A percentile compares a stretch with the other conserved stretches of the same genome.
phyloP scores from a whole-genome alignment of 2,329 filamentous ascomycete genomes.

The Trichoderma endophyticum region DNA sequence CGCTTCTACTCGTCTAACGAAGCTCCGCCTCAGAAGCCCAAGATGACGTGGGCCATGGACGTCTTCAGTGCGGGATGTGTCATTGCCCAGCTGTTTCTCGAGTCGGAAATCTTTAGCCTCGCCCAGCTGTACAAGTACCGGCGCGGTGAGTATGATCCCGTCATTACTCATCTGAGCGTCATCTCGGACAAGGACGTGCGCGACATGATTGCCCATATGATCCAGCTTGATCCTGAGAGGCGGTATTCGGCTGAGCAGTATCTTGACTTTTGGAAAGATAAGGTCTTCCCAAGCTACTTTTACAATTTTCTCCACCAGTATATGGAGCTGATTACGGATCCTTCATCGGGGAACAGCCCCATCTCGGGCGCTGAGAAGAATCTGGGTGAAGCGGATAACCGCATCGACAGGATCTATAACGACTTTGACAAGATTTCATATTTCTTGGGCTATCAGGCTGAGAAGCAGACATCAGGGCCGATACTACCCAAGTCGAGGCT shows the following conservation, averaged over 20 bases:
- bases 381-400: slow-evolving; percentile 82
- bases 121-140: slow-evolving; percentile 95
- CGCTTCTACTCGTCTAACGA: slow-evolving; percentile 74
- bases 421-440: slow-evolving; percentile 99
- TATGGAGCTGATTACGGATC: slow-evolving; percentile 92
- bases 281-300: slow-evolving; percentile 94
- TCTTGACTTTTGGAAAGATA: slow-evolving; percentile 84
- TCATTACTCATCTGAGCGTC: slow-evolving; percentile 73
- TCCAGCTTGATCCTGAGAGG: slow-evolving; percentile 86
- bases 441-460: slow-evolving; percentile 75
- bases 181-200: slow-evolving; percentile 85
- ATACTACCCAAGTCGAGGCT: slow-evolving; percentile 38
- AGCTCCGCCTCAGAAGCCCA: slow-evolving; percentile 56
- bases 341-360: slow-evolving; percentile 72
- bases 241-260: slow-evolving; percentile 94
- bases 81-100: slow-evolving; percentile 92
- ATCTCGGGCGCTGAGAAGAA: slow-evolving; percentile 66
- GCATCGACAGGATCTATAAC: slow-evolving; percentile 87
- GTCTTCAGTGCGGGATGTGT: slow-evolving; percentile 96
- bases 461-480: slow-evolving; percentile 35
- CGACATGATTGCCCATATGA: slow-evolving; percentile 92
- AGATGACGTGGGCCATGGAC: slow-evolving; percentile 91
- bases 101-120: slow-evolving; percentile 94
- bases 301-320: slow-evolving; percentile 97
- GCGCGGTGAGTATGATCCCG: slow-evolving; percentile 86